phyloP scores from a whole-genome alignment of 768 basidiomycete genomes.

The Suillus clintonianus region DNA sequence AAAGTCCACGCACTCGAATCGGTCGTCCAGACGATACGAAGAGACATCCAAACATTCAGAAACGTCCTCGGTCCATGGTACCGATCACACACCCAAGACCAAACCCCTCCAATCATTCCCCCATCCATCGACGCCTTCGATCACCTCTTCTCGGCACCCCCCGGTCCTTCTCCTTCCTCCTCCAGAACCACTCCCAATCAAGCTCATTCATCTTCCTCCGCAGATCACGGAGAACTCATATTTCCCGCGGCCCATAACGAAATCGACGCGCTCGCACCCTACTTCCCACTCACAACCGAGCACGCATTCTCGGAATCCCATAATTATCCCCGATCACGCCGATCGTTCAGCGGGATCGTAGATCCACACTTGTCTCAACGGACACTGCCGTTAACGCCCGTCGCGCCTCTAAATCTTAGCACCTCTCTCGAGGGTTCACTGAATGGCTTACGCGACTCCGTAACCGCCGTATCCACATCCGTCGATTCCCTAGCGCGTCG shows the following conservation, averaged over 20 bases:
- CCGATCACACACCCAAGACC: conserved; percentile 33
- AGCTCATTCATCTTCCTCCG: conserved; percentile 10
- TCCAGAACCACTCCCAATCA: conserved; percentile 16
- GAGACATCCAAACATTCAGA: conserved; percentile 58
- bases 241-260: conserved; percentile 17
- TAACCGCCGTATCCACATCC: conserved; percentile 59
- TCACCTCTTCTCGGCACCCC: conserved; percentile 10
- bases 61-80: conserved; percentile 71
- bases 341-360: conserved; percentile 17
- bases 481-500: conserved; percentile 63
- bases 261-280: conserved; percentile 23
- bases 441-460: conserved; percentile 55
- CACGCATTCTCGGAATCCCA: conserved; percentile 8
- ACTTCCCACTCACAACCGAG: conserved; percentile 24
- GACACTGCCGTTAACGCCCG: conserved; percentile 33
- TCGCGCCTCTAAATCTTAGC: conserved; percentile 65
- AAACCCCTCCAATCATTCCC: conserved; percentile 13
- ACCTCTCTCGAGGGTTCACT: conserved; percentile 67
- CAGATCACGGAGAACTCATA: conserved; percentile 17
- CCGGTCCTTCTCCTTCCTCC: conserved; percentile 16
- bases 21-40: conserved; percentile 47
- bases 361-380: conserved; percentile 26
- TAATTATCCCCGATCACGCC: conserved; percentile 13
- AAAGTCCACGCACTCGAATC: conserved; percentile 62
- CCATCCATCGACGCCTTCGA: conserved; percentile 10